These are phyloP conservation scores for Termitomyces heimii DNA, from an alignment of 768 basidiomycete species.

Conservation along the genomic window DNA sequence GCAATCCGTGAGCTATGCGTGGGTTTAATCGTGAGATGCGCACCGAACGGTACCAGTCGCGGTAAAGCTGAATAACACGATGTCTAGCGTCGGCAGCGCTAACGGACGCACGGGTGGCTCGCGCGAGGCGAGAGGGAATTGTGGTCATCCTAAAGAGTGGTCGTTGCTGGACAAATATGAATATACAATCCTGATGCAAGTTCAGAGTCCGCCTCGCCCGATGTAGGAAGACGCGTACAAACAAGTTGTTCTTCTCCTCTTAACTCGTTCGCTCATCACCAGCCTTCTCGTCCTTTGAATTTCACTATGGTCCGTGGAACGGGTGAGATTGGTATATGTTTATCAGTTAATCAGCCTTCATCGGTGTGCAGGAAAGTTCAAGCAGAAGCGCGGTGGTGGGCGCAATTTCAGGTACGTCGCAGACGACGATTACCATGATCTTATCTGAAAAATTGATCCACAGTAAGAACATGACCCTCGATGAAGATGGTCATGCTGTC, in stretches of 20 bases:
- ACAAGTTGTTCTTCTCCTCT: not conserved
- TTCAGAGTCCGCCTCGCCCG: conserved; percentile 14
- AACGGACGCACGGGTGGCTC: conserved; percentile 53
- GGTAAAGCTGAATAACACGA: conserved; percentile 74
- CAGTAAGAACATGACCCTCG: conserved; percentile 57
- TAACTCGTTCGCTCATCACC: conserved; percentile 7
- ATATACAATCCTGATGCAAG: conserved; percentile 4
- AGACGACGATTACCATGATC: conserved; percentile 3
- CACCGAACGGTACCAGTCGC: conserved; percentile 92
- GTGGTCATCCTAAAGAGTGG: conserved; percentile 42
- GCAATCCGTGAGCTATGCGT: conserved; percentile 4
- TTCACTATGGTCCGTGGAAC: conserved; percentile 43
- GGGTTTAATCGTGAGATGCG: conserved; percentile 24
- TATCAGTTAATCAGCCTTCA: not conserved
- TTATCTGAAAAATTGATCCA: not conserved
- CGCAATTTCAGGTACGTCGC: conserved; percentile 66
- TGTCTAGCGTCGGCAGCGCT: conserved; percentile 54
- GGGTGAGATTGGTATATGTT: conserved; percentile 21
- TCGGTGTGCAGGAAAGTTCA: conserved; percentile 59
- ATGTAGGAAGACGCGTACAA: conserved; percentile 9
- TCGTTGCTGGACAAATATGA: conserved; percentile 5
- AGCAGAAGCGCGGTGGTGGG: conserved; percentile 84
- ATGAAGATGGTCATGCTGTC: conserved; percentile 51
- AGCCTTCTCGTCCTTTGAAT: conserved; percentile 4
- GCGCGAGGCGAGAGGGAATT: conserved; percentile 87